phyloP scores from a whole-genome alignment of 176 grass and related monocot species.

The Elymus sibiricus region DNA sequence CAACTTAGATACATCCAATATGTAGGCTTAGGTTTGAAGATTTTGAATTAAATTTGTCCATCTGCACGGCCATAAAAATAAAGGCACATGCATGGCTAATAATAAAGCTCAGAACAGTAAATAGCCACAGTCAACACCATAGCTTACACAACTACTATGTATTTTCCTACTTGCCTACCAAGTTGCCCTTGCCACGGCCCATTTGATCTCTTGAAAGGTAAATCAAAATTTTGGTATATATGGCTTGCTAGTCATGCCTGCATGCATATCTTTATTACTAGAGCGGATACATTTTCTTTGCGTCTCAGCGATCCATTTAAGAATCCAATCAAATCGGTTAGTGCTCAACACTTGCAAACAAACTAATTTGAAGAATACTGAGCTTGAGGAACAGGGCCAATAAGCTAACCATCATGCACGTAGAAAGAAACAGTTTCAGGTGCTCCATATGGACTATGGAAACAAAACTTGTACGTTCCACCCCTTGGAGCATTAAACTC shows the following conservation, averaged over 20 bases:
- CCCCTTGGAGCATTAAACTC: slow-evolving; percentile 86
- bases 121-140: background rate
- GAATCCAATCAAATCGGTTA: background rate
- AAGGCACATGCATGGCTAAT: background rate
- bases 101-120: background rate
- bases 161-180: too few species aligned
- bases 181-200: too few species aligned
- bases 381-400: background rate
- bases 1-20: background rate
- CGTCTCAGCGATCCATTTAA: background rate
- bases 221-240: background rate
- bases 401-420: slow-evolving; percentile 86
- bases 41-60: background rate
- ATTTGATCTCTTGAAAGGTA: background rate
- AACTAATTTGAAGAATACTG: background rate
- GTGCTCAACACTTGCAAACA: background rate
- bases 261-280: background rate
- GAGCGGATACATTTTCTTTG: background rate
- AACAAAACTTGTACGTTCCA: slow-evolving; percentile 98
- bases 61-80: background rate
- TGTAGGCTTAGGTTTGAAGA: background rate
- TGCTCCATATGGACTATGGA: slow-evolving; percentile 79
- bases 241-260: background rate
- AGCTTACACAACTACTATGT: background rate
- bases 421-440: slow-evolving; percentile 98